Evolutionary conservation across 257 asterid species (phyloP).

Genomic region (Lycium ferocissimum): DNA sequence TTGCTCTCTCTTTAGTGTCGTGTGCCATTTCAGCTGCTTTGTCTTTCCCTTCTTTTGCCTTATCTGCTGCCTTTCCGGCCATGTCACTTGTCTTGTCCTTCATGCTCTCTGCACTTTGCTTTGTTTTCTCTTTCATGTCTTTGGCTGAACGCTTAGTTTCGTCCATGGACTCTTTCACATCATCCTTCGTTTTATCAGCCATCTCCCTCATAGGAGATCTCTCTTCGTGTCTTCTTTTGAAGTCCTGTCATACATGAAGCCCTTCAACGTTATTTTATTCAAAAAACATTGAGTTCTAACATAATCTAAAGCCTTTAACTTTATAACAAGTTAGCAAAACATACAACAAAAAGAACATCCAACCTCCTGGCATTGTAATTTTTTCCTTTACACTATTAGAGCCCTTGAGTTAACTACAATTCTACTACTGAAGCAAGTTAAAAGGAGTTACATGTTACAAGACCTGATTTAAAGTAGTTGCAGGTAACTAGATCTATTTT

Average conservation of each 20-base stretch:
- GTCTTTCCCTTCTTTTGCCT: conserved; percentile 40
- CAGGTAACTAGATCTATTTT: neutral
- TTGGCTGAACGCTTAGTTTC: conserved; percentile 39
- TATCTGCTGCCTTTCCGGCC: conserved; percentile 34
- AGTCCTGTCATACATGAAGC: conserved; percentile 50
- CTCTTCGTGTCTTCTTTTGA: conserved; percentile 39
- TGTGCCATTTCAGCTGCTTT: conserved; percentile 38
- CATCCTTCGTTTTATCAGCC: conserved; percentile 21
- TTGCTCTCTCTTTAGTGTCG: conserved; percentile 40
- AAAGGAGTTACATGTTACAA: neutral
- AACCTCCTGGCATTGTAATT: neutral
- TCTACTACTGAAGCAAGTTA: neutral
- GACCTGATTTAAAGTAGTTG: neutral
- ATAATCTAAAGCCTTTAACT: no score
- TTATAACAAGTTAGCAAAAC: neutral
- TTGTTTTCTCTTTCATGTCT: conserved; percentile 54
- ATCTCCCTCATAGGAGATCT: conserved; percentile 27
- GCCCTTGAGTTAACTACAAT: neutral
- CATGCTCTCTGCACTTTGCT: conserved; percentile 35
- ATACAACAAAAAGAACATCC: neutral
- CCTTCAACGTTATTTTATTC: conserved; percentile 35
- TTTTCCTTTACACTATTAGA: neutral
- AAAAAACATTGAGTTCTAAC: neutral
- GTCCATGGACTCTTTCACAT: conserved; percentile 39
- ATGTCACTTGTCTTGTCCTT: conserved; percentile 38